Evolutionary conservation across 1,284 basidiomycete species (phyloP).

Genomic region (Anthracocystis walkeri): DNA sequence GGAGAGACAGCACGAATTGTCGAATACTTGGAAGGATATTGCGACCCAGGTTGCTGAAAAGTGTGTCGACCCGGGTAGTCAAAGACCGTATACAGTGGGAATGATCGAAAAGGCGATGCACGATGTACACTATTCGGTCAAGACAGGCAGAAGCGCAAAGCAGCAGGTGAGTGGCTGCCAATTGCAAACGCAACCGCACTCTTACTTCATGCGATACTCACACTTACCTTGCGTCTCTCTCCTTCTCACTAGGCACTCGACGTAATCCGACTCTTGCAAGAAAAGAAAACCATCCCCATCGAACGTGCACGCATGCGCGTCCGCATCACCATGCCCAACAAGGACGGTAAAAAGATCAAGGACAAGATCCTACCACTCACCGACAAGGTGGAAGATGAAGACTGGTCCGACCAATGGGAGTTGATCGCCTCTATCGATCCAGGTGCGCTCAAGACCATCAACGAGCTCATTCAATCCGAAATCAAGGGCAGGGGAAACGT

Average conservation of each 20-base stretch:
- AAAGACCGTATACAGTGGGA: conserved; percentile 89
- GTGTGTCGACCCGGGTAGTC: conserved; percentile 90
- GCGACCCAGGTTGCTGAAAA: conserved; percentile 93
- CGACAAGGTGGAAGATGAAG: conserved; percentile 87
- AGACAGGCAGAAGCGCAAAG: conserved; percentile 89
- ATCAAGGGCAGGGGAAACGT: conserved; percentile 80
- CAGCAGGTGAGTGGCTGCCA: conserved; percentile 32
- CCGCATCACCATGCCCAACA: conserved; percentile 81
- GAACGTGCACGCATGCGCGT: conserved; percentile 93
- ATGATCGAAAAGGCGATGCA: conserved; percentile 99
- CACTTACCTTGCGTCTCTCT: conserved; percentile 3
- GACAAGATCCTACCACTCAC: conserved; percentile 80
- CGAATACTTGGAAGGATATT: conserved; percentile 87
- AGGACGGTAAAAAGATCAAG: conserved; percentile 80
- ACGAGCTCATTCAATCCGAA: conserved; percentile 87
- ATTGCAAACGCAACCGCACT: neutral
- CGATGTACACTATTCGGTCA: conserved; percentile 91
- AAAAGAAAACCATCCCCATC: conserved; percentile 85
- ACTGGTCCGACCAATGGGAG: conserved; percentile 85
- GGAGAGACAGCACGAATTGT: conserved; percentile 89
- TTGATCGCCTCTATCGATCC: conserved; percentile 86
- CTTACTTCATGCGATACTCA: neutral
- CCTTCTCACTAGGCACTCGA: conserved; percentile 79
- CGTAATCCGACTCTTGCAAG: conserved; percentile 81
- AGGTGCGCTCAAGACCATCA: conserved; percentile 86